Percentiles rank a stretch among this genome's conserved stretches.
Evolutionary conservation across 129 eudicot genomes (phyloP).

Genomic region (Lactuca saligna): DNA sequence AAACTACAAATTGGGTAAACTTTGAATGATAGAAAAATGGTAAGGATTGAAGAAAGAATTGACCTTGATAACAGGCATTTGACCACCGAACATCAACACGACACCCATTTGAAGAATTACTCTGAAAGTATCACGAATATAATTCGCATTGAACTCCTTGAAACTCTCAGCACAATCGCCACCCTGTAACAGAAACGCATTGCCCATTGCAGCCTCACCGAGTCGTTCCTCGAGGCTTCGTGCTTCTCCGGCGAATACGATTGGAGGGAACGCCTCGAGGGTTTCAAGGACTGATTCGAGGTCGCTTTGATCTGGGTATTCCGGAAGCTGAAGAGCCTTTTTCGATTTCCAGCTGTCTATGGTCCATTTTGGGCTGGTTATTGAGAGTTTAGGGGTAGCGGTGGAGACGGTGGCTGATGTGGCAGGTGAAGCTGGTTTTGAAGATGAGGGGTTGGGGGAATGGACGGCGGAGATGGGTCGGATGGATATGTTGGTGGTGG

Average conservation of each 20-base stretch:
- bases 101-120: constrained; percentile 87
- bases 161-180: constrained; percentile 97
- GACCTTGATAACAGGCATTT: constrained; percentile 88
- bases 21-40: neutral
- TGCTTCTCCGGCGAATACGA: constrained; percentile 93
- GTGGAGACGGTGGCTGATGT: constrained; percentile 40
- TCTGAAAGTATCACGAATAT: constrained; percentile 80
- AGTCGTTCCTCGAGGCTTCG: constrained; percentile 77
- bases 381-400: constrained; percentile 29
- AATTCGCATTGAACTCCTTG: constrained; percentile 88
- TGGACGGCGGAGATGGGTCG: constrained; percentile 71
- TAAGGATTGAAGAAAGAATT: neutral
- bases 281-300: constrained; percentile 65
- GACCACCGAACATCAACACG: constrained; percentile 85
- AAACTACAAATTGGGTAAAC: neutral
- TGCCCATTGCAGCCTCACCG: constrained; percentile 84
- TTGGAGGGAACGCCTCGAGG: constrained; percentile 69
- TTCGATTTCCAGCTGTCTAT: constrained; percentile 74
- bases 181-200: constrained; percentile 79
- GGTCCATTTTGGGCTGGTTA: constrained; percentile 51
- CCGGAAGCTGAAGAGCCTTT: constrained; percentile 77
- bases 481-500: constrained; percentile 34
- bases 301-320: constrained; percentile 64
- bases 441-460: constrained; percentile 40
- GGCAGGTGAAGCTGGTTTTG: constrained; percentile 34